Base-by-base conservation (phyloP, 2,329 filamentous ascomycete genomes). In the Aspergillus sp. region DNA sequence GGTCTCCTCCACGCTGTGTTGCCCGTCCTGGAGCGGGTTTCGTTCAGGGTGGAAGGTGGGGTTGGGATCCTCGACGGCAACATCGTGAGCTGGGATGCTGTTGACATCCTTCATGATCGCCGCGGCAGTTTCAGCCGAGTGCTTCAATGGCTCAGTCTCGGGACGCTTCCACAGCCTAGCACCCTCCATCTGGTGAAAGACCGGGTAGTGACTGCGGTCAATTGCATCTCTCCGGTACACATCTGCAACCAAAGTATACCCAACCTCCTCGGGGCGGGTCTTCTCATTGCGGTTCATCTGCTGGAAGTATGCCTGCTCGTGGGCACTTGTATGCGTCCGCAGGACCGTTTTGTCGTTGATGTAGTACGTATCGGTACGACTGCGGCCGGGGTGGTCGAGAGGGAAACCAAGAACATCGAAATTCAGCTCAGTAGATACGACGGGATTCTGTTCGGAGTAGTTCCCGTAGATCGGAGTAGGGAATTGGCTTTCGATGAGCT, bases 141-240 rank as follows among this genome's bases (percentile, higher is more conserved):
- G 48, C n/a, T 60, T 54, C 9, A 66, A 51, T 1, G 65, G 61
- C 10, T 64, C 49, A 5, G 45, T 50, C 7, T 49, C 45, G 3
- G 65, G 74, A 7, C 88, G 80, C 61, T 93, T 86, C 91, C 93
- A 98, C 42, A 90, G 85, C 55, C 86, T 78, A 7, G 91, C 91
- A 9, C 90, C 91, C 66, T 98, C 93, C 90, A 97, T 97, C 71
- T 98, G 93, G 69, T 98, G 93, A 68, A 98, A 98, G 46, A 95
- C 82, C 0, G 93, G 93, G 68, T 97, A 97, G 69, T 98, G 93
- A 56, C 85, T 93, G 44, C 88, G 82, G 68, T 98, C 93, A 59
- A 98, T 86, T 44, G 91, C 90, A 78, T 98, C 93, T 52, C 93
- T 80, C 35, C 93, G 82, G 67, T 97, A 98, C 12, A 98, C 93